Evolutionary conservation across 2,329 filamentous ascomycete genomes (phyloP).

Genomic region (Monosporascus sp.): DNA sequence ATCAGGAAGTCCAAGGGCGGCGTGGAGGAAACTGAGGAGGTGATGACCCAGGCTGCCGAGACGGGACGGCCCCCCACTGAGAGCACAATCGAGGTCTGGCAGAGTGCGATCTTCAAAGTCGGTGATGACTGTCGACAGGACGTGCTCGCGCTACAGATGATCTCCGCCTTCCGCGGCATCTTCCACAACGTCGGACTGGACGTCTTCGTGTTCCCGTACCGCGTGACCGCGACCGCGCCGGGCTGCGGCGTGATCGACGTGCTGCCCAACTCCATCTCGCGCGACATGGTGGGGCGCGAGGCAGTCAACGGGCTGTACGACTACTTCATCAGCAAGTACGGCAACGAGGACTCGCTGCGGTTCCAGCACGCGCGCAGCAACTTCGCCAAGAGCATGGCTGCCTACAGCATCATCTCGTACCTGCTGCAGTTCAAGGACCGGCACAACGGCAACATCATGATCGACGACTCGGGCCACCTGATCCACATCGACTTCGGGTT

Average conservation of each 20-base stretch:
- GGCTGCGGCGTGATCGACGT: constrained; percentile 98
- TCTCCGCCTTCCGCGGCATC: constrained; percentile 93
- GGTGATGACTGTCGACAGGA: constrained; percentile 98
- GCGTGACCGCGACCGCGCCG: constrained; percentile 93
- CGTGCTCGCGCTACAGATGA: constrained; percentile 94
- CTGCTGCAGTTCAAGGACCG: constrained; percentile 98
- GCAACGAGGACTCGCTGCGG: constrained; percentile 86
- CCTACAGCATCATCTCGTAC: constrained; percentile 95
- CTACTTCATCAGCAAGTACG: constrained; percentile 96
- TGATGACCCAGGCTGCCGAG: constrained; percentile 43
- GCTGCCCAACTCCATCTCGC: constrained; percentile 92
- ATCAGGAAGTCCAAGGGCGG: constrained; percentile 72
- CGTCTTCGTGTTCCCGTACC: constrained; percentile 94
- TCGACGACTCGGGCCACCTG: constrained; percentile 94
- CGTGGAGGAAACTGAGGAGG: constrained; percentile 46
- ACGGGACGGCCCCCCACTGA: constrained; percentile 28
- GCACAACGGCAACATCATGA: constrained; percentile 99
- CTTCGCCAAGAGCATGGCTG: constrained; percentile 99
- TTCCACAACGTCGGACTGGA: constrained; percentile 93
- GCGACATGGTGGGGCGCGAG: constrained; percentile 97
- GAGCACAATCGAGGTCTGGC: constrained; percentile 88
- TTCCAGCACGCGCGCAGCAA: constrained; percentile 96
- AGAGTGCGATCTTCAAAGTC: constrained; percentile 99
- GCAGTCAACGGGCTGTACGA: constrained; percentile 97
- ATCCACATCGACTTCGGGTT: constrained; percentile 99